Percentiles rank a stretch among this genome's conserved stretches.
Conservation (phyloP, 176 grass and related monocot species). For the Triticum timopheevii region DNA sequence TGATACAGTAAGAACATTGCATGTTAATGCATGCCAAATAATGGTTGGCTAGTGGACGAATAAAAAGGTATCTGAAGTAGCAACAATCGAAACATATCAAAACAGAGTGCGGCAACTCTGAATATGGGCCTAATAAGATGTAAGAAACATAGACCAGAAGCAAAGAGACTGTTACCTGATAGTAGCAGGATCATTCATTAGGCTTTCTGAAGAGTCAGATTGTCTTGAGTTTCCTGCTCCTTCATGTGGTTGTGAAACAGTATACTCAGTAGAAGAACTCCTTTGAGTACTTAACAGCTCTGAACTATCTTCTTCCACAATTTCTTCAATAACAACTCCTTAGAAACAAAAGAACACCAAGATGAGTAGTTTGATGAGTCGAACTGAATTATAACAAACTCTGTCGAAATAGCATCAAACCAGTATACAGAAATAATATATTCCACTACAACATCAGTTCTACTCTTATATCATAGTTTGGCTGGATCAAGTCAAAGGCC, state of each 20-base stretch:
- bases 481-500: not conserved
- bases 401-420: not conserved
- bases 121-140: not conserved
- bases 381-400: constrained; percentile 7
- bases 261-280: constrained; percentile 52
- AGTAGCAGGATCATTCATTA: constrained; percentile 52
- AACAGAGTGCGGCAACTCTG: not conserved
- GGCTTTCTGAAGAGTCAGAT: constrained; percentile 35
- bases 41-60: not conserved
- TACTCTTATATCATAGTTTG: constrained; percentile 9
- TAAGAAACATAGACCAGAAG: constrained; percentile 22
- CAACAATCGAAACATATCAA: not conserved
- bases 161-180: constrained; percentile 41
- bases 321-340: constrained; percentile 94
- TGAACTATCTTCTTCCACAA: constrained; percentile 47
- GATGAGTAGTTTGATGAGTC: constrained; percentile 2
- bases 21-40: constrained; percentile 10
- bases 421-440: constrained; percentile 19
- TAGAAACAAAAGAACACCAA: constrained; percentile 32
- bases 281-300: constrained; percentile 39
- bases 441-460: not conserved
- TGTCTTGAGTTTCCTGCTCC: constrained; percentile 36
- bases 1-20: not conserved
- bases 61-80: constrained; percentile 25
- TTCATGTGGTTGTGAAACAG: constrained; percentile 50